Base-by-base conservation (phyloP, 2,329 filamentous ascomycete genomes). In the Fusarium luffae region DNA sequence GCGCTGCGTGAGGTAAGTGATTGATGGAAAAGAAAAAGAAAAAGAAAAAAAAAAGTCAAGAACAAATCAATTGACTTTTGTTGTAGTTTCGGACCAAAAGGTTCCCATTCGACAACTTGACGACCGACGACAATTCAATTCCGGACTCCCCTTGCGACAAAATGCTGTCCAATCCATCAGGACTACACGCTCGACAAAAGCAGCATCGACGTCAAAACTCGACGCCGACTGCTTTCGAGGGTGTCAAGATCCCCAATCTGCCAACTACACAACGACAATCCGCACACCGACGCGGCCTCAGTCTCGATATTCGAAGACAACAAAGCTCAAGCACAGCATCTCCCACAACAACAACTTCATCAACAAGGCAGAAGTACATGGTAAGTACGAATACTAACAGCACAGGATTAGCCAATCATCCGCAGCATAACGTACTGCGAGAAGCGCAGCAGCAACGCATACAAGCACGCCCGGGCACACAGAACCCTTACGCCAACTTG, bases 371-470 rank as follows among this genome's bases (percentile, higher is more conserved):
- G 69, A 73, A 76, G 54, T 73, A 74, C 57, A 77, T 78, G 83
- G 83, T 86, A 85, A 85, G 84, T 83, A 85, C 80, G 72, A 74
- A 77, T 80, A 85, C 84, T 83, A 88, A 86, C 82, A 80, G 84
- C 79, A 79, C 82, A 85, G 84, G 84, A 86, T 82, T 84, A 84
- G 75, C 86, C 83, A 83, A 71, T 65, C 74, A 67, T 75, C 83
- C 84, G 87, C 92, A 94, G 88, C 91, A 93, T 88, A 73, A 75
- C 58, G 86, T 89, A 84, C 88, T 93, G 90, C 92, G 91, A 91
- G 92, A 93, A 92, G 88, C 91, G 90, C 93, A 95, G 89, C 89
- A 93, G 90, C 92, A 94, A 85, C 89, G 89, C 88, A 87, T 89
- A 69, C 80, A 82, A 87, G 88, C 88, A 88, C 90, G 92, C 89